A percentile compares a stretch with the other conserved stretches of the same genome.
Conservation (phyloP, 768 basidiomycete genomes). For the Kwoniella shandongensis region DNA sequence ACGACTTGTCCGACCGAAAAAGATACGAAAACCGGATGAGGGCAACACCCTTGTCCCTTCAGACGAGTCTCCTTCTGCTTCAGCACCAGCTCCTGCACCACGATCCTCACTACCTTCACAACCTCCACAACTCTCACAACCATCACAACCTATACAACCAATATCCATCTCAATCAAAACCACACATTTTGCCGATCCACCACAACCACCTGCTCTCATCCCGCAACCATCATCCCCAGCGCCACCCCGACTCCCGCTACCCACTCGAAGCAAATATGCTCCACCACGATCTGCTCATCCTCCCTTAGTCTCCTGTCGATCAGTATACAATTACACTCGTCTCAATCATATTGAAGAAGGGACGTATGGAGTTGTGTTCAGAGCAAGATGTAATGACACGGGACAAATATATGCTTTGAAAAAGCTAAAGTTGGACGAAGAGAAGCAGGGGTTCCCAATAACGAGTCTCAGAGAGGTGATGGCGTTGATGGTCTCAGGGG, state of each 20-base stretch:
- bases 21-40: constrained; percentile 30
- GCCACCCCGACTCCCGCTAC: constrained; percentile 1
- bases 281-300: constrained; percentile 77
- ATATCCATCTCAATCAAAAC: background rate
- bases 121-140: background rate
- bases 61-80: no score
- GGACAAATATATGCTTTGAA: constrained; percentile 96
- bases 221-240: constrained; percentile 5
- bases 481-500: constrained; percentile 83
- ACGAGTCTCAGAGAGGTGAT: constrained; percentile 92
- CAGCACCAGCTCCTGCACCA: background rate
- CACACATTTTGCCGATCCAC: background rate
- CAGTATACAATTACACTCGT: constrained; percentile 88
- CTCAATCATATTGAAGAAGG: constrained; percentile 99
- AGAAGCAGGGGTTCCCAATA: constrained; percentile 98
- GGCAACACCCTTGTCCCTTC: no score
- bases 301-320: constrained; percentile 77
- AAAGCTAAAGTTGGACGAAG: constrained; percentile 96
- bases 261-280: constrained; percentile 32
- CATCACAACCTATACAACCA: no score
- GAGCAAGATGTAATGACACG: constrained; percentile 91
- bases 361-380: constrained; percentile 93
- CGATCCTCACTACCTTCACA: background rate
- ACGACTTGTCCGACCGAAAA: constrained; percentile 35
- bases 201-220: background rate